Conservation (phyloP, 495 filamentous ascomycete species). For the Aspergillus hancockii region DNA sequence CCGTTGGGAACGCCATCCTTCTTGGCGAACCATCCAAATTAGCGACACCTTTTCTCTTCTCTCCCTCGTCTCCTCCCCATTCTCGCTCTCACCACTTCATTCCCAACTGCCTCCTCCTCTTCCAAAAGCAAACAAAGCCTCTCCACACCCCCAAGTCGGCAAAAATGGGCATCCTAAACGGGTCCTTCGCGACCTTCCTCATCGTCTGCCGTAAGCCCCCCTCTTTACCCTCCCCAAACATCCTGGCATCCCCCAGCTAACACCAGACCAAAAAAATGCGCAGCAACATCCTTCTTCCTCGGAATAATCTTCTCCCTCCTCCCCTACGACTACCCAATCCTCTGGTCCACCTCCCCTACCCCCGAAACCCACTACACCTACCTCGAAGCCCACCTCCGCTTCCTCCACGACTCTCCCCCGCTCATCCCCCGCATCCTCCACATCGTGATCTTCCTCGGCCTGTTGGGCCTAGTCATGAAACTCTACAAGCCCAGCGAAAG, state of each 20-base stretch:
- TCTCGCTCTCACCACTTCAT: too few species aligned
- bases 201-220: slow-evolving; percentile 83
- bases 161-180: slow-evolving; percentile 41
- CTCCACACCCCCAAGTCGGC: too few species aligned
- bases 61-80: neutral
- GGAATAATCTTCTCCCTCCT: slow-evolving; percentile 97
- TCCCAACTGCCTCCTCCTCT: neutral
- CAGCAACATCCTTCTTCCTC: slow-evolving; percentile 93
- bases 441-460: slow-evolving; percentile 85
- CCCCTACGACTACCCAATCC: slow-evolving; percentile 96
- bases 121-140: neutral
- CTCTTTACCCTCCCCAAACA: slow-evolving; percentile 20
- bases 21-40: neutral
- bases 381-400: slow-evolving; percentile 82
- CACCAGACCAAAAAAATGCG: slow-evolving; percentile 13
- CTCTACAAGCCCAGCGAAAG: slow-evolving; percentile 88
- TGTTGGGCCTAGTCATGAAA: slow-evolving; percentile 88
- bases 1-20: slow-evolving; percentile 2
- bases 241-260: slow-evolving; percentile 8
- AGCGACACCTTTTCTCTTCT: neutral
- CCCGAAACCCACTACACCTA: slow-evolving; percentile 68
- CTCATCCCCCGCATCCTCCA: slow-evolving; percentile 91
- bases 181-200: slow-evolving; percentile 87
- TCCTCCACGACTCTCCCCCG: slow-evolving; percentile 83
- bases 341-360: slow-evolving; percentile 75